These are phyloP conservation scores for Biancaea sappan DNA, from an alignment of 306 rosid species.

Conservation along the genomic window DNA sequence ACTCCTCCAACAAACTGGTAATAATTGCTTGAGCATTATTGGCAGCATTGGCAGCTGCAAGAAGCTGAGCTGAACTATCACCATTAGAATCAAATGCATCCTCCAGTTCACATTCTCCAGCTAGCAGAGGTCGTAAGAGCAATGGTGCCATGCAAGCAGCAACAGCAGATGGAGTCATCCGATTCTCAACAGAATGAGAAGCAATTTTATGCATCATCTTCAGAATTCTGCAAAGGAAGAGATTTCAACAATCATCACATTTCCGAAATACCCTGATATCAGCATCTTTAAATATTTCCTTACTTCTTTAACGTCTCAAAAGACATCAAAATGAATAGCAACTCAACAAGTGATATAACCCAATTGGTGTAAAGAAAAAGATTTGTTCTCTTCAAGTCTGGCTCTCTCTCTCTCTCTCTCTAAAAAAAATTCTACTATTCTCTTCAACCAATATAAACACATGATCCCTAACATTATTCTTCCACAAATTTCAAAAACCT, in stretches of 20 bases:
- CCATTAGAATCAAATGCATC: slow-evolving; percentile 89
- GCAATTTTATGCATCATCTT: slow-evolving; percentile 94
- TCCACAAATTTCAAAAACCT: slow-evolving; percentile 4
- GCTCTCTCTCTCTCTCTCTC: no score
- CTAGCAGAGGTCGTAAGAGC: slow-evolving; percentile 91
- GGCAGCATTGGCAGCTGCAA: slow-evolving; percentile 99
- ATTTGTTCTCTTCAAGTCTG: slow-evolving; percentile 1
- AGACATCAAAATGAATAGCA: neutral
- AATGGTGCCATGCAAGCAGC: slow-evolving; percentile 99
- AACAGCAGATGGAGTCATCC: slow-evolving; percentile 96
- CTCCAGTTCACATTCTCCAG: slow-evolving; percentile 96
- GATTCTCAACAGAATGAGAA: slow-evolving; percentile 82
- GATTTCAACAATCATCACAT: neutral
- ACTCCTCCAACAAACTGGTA: slow-evolving; percentile 92
- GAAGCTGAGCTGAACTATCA: slow-evolving; percentile 95
- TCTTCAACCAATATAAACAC: neutral
- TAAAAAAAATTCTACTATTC: neutral
- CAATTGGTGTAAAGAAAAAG: neutral
- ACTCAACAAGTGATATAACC: neutral
- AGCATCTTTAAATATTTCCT: neutral
- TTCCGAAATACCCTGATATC: neutral
- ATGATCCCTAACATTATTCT: neutral
- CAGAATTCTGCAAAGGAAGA: slow-evolving; percentile 65
- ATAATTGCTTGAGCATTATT: slow-evolving; percentile 94
- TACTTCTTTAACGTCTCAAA: neutral